phyloP scores from a whole-genome alignment of 2,329 filamentous ascomycete species.

The Davidsoniella eucalypti region DNA sequence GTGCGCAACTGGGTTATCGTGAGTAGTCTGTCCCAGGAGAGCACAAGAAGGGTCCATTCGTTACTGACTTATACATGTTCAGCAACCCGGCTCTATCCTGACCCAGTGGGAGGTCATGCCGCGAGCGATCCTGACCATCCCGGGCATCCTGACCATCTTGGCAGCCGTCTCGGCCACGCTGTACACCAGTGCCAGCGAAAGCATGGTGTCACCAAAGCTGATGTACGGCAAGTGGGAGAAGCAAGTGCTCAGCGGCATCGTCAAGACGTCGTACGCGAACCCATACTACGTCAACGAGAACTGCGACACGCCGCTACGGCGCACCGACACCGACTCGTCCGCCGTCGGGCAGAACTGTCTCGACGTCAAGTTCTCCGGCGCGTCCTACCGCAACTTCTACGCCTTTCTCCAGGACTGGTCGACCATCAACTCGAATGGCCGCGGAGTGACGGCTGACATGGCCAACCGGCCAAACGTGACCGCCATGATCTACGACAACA shows the following conservation, averaged over 20 bases:
- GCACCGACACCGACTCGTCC: constrained; percentile 27
- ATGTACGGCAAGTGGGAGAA: constrained; percentile 37
- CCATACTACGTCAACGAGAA: constrained; percentile 32
- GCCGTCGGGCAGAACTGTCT: constrained; percentile 41
- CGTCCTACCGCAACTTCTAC: constrained; percentile 54
- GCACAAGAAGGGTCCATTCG: constrained; percentile 12
- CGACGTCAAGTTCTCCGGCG: constrained; percentile 51
- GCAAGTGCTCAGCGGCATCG: constrained; percentile 34
- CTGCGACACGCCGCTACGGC: constrained; percentile 45
- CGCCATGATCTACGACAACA: constrained; percentile 54
- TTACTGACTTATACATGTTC: background rate
- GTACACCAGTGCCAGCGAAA: constrained; percentile 62
- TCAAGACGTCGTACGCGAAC: constrained; percentile 49
- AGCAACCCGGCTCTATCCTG: constrained; percentile 52
- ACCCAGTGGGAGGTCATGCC: constrained; percentile 50
- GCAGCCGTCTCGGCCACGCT: constrained; percentile 51
- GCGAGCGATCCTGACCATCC: constrained; percentile 44
- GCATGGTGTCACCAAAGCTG: constrained; percentile 58
- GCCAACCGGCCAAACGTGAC: constrained; percentile 39
- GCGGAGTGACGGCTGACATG: constrained; percentile 25
- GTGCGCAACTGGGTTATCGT: constrained; percentile 58
- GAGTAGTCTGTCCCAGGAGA: constrained; percentile 14
- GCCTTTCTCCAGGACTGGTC: constrained; percentile 43
- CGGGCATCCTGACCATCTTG: constrained; percentile 47
- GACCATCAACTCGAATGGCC: constrained; percentile 26